Base-by-base conservation (phyloP, 495 filamentous ascomycete genomes). In the Astrocystis sublimbata region DNA sequence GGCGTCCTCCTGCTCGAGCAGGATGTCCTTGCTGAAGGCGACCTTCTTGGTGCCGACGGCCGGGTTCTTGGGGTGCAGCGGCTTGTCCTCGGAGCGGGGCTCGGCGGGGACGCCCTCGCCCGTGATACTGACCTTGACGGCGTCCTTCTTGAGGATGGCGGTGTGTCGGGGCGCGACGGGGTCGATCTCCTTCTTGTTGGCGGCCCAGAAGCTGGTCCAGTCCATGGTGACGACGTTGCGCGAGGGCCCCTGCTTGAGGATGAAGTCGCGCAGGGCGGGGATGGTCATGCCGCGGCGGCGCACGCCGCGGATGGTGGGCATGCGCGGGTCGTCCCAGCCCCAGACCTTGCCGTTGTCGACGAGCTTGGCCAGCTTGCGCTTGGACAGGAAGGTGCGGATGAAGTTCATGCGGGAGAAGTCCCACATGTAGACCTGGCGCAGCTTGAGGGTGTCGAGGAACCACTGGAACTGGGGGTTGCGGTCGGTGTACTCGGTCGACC, bases 361-460 rank as follows among this genome's bases (percentile, higher is more conserved):
- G 40, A 97, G 83, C 80, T 93, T 96, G 30, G 93, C 92, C 23
- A 98, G 84, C 80, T 98, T 98, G 43, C 94, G 88, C 82, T 98
- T 98, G 19, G 90, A 94, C 2, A 97, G 83, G 60, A 97, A 82
- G 1, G 92, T 96, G 26, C 88, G 85, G 71, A 97, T 85, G 70
- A 98, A 97, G 83, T 96, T 97, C 84, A 98, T 91, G 68, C 94
- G 88, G 40, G 93, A 86, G 77, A 98, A 98, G 75, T 97, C 93
- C 94, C 94, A 98, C 76, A 98, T 90, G 75, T 97, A 86, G 12
- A 98, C 94, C 62, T 86, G 79, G 52, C 94, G 91, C 21, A 98
- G 85, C 64, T 90, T 86, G 47, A 98, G 83, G 0, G 91, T 85
- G 60, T 96, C 86, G 33, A 96, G 72, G 81, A 98, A 92, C 94